A percentile compares a stretch with the other conserved stretches of the same genome.
Conservation (phyloP, 768 basidiomycete species). For the Steccherinum ochraceum region DNA sequence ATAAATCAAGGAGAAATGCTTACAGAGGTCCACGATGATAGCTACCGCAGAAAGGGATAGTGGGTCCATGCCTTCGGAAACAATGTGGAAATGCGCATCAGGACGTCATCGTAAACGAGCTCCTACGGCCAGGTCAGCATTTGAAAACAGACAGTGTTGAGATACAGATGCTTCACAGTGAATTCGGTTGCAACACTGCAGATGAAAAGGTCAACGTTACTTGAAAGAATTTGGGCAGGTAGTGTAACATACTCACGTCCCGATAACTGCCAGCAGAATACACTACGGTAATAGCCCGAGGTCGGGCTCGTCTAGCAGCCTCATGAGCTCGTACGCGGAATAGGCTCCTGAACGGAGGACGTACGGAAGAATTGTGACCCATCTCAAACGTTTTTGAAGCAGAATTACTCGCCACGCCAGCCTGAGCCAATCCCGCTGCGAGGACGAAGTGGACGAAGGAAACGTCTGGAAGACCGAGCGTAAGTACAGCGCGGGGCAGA, state of each 20-base stretch:
- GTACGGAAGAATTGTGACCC: slow-evolving; percentile 15
- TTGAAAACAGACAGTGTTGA: neutral
- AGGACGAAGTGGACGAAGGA: slow-evolving; percentile 16
- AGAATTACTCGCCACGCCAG: neutral
- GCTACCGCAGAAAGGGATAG: slow-evolving; percentile 14
- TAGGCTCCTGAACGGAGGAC: slow-evolving; percentile 11
- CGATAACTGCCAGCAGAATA: slow-evolving; percentile 13
- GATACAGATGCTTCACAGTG: slow-evolving; percentile 4
- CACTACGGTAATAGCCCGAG: slow-evolving; percentile 13
- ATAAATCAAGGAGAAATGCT: neutral
- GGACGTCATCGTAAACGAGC: slow-evolving; percentile 16
- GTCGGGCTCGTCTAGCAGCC: slow-evolving; percentile 7
- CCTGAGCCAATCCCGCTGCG: slow-evolving; percentile 16
- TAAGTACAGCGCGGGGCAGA: neutral
- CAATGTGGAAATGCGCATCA: slow-evolving; percentile 19
- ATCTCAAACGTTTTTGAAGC: slow-evolving; percentile 10
- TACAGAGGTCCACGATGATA: slow-evolving; percentile 14
- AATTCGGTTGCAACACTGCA: slow-evolving; percentile 10
- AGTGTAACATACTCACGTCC: slow-evolving; percentile 7
- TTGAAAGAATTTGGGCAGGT: neutral
- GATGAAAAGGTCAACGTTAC: neutral
- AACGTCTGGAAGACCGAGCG: slow-evolving; percentile 13
- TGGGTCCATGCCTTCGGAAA: slow-evolving; percentile 15
- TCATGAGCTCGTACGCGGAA: slow-evolving; percentile 13
- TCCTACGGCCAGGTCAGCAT: slow-evolving; percentile 5